A percentile compares a stretch with the other conserved stretches of the same genome.
These are phyloP conservation scores for Debaryomycetaceae sp. DNA, from an alignment of 1,139 yeast species.

Conservation along the genomic window DNA sequence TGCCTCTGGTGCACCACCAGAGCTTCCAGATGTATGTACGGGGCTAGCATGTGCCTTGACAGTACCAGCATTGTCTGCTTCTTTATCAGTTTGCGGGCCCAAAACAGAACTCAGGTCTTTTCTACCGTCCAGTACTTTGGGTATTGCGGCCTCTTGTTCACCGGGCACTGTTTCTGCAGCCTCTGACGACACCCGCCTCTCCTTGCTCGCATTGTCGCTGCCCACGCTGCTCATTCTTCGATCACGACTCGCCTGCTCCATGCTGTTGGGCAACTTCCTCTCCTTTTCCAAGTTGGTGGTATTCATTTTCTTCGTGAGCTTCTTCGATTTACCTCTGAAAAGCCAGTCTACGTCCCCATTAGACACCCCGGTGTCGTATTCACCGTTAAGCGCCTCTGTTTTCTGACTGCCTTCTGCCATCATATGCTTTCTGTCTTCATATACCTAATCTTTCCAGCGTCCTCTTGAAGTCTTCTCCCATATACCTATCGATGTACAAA, in stretches of 20 bases:
- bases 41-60: not conserved
- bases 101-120: not conserved
- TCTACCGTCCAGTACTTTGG: not conserved
- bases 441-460: slow-evolving; percentile 1
- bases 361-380: slow-evolving; percentile 51
- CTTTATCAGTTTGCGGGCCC: not conserved
- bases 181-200: not conserved
- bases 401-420: slow-evolving; percentile 1
- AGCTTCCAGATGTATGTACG: not conserved
- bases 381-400: slow-evolving; percentile 5
- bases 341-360: slow-evolving; percentile 79
- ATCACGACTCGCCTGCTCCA: not conserved
- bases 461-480: too few relatives aligned
- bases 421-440: not conserved
- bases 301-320: slow-evolving; percentile 43
- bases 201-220: not conserved
- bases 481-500: too few relatives aligned
- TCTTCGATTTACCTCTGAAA: slow-evolving; percentile 62
- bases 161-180: not conserved
- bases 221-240: not conserved
- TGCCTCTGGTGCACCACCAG: not conserved
- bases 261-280: slow-evolving; percentile 1
- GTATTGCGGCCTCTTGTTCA: not conserved
- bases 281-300: slow-evolving; percentile 5
- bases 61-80: not conserved